Conservation (phyloP, 176 grass and related monocot species). For the Typha latifolia region DNA sequence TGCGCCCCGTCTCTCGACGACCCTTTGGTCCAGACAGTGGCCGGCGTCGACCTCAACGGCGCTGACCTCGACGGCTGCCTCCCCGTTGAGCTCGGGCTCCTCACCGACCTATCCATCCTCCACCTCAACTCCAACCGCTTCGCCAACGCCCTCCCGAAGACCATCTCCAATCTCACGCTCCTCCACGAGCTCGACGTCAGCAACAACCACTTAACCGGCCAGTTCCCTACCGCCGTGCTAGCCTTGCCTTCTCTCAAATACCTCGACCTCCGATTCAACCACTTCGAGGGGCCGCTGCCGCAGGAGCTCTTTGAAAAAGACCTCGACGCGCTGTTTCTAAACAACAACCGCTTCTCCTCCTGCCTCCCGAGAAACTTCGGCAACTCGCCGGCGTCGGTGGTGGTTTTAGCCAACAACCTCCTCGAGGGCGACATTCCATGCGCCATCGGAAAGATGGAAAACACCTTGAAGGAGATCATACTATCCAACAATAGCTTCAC, state of each 20-base stretch:
- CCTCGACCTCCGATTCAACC: conserved; percentile 58
- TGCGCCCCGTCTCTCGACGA: conserved; percentile 27
- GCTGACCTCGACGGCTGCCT: conserved; percentile 42
- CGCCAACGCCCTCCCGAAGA: conserved; percentile 16
- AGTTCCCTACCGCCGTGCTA: conserved; percentile 26
- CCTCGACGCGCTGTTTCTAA: conserved; percentile 28
- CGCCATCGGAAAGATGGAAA: conserved; percentile 19
- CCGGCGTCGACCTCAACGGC: conserved; percentile 52
- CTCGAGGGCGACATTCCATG: conserved; percentile 24
- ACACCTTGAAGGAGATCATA: conserved; percentile 40
- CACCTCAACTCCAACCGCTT: conserved; percentile 24
- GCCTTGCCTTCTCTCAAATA: conserved; percentile 20
- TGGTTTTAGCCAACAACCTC: conserved; percentile 43
- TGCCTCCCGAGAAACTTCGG: conserved; percentile 33
- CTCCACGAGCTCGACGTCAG: conserved; percentile 67
- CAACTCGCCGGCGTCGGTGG: conserved; percentile 24
- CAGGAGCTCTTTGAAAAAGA: conserved; percentile 23
- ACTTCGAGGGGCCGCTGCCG: conserved; percentile 28
- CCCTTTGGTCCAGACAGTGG: conserved; percentile 15
- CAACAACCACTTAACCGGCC: conserved; percentile 51
- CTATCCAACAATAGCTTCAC: conserved; percentile 37
- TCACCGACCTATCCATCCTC: conserved; percentile 10
- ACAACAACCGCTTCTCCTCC: conserved; percentile 23
- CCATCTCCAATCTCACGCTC: conserved; percentile 29
- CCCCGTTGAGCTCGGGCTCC: conserved; percentile 13